Conservation (phyloP, 768 basidiomycete genomes). For the Xerocomellus intermedius region DNA sequence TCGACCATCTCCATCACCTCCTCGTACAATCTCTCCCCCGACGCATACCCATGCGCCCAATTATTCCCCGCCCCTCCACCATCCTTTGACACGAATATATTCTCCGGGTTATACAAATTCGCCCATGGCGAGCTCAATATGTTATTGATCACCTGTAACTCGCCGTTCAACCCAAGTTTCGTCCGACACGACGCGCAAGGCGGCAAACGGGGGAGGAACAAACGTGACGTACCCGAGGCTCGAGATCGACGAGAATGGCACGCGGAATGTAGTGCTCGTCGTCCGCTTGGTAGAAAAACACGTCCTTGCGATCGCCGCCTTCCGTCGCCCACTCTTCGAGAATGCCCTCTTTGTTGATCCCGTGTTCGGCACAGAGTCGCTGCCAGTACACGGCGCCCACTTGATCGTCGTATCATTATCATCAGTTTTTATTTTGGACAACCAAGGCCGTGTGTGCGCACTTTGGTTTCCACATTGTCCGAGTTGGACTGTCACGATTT, state of each 20-base stretch:
- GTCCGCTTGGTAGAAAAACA: conserved; percentile 99
- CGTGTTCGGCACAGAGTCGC: conserved; percentile 96
- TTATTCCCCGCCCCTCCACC: conserved; percentile 99
- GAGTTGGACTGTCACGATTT: conserved; percentile 80
- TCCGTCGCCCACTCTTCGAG: conserved; percentile 97
- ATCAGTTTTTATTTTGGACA: not conserved
- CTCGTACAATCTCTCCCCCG: conserved; percentile 90
- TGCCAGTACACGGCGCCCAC: conserved; percentile 99
- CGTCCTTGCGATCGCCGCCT: conserved; percentile 95
- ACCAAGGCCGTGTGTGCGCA: conserved; percentile 33
- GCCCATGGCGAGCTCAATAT: conserved; percentile 88
- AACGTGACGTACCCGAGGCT: conserved; percentile 74
- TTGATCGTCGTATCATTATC: conserved; percentile 30
- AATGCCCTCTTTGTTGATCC: conserved; percentile 92
- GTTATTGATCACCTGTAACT: conserved; percentile 86
- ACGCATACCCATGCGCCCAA: conserved; percentile 93
- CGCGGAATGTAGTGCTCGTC: conserved; percentile 99
- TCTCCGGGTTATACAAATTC: conserved; percentile 91
- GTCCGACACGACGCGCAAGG: not conserved
- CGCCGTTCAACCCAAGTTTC: not conserved
- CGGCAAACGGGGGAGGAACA: no score
- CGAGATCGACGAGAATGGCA: conserved; percentile 93
- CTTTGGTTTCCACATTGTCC: conserved; percentile 95
- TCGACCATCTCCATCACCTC: conserved; percentile 99
- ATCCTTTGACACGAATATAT: conserved; percentile 93